These are phyloP conservation scores for Proliferodiscus dingleyae DNA, from an alignment of 2,329 filamentous ascomycete species.

Conservation along the genomic window DNA sequence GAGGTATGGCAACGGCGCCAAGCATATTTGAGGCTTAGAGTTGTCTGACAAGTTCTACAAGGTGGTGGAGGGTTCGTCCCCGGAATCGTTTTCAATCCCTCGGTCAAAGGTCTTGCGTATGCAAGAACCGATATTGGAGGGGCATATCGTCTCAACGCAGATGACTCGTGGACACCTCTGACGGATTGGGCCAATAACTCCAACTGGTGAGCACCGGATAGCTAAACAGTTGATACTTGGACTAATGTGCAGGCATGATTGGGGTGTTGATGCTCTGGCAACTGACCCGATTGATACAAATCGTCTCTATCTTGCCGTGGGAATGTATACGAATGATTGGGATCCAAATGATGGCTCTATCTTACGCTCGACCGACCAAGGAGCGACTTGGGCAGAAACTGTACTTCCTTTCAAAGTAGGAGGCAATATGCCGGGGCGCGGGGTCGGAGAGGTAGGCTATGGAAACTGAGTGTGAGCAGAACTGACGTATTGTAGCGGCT, in stretches of 20 bases:
- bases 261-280: constrained; percentile 54
- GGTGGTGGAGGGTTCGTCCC: constrained; percentile 52
- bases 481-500: constrained; percentile 35
- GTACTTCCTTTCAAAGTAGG: constrained; percentile 54
- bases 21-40: no score
- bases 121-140: constrained; percentile 55
- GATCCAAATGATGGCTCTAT: constrained; percentile 53
- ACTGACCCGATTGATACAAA: constrained; percentile 48
- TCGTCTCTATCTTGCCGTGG: constrained; percentile 49
- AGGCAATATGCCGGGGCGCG: constrained; percentile 57
- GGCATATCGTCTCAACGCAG: constrained; percentile 48
- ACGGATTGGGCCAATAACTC: constrained; percentile 35
- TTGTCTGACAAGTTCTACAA: no score
- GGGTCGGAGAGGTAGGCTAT: constrained; percentile 43
- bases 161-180: constrained; percentile 52
- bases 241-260: constrained; percentile 42
- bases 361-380: constrained; percentile 49
- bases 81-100: constrained; percentile 53
- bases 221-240: background rate
- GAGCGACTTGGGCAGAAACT: constrained; percentile 46
- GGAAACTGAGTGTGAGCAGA: background rate
- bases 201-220: constrained; percentile 10
- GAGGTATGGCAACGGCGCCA: constrained; percentile 29
- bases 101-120: constrained; percentile 46
- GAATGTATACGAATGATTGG: constrained; percentile 57